phyloP scores from a whole-genome alignment of 2,329 filamentous ascomycete genomes.

The Trichoderma gracile region DNA sequence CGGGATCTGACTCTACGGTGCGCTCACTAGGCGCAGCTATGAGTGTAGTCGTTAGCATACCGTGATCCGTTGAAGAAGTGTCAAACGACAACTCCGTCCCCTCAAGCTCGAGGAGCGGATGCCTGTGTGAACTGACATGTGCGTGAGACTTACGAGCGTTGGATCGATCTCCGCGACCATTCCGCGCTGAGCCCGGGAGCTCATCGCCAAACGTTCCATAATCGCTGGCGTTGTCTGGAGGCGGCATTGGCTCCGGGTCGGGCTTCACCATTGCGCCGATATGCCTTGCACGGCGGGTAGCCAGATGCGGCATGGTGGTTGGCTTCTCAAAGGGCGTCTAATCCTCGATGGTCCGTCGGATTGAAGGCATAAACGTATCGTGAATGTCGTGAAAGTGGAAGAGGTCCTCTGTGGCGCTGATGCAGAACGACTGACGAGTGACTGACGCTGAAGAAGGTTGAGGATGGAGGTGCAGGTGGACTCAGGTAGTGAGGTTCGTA shows the following conservation, averaged over 20 bases:
- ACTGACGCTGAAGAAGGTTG: neutral
- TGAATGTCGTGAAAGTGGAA: neutral
- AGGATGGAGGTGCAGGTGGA: neutral
- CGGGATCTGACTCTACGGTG: conserved; percentile 38
- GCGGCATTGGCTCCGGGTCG: conserved; percentile 32
- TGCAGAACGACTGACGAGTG: no score
- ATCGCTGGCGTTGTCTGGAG: conserved; percentile 18
- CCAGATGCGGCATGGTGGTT: conserved; percentile 30
- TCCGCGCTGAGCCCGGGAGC: conserved; percentile 25
- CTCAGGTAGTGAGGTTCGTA: no score
- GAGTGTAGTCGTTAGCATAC: conserved; percentile 25
- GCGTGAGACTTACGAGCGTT: conserved; percentile 42
- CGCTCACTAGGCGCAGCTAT: conserved; percentile 43
- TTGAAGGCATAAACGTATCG: no score
- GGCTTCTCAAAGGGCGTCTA: conserved; percentile 1
- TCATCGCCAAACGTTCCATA: conserved; percentile 30
- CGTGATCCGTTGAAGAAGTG: no score
- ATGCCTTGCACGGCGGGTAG: conserved; percentile 28
- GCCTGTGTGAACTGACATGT: no score
- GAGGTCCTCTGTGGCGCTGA: neutral
- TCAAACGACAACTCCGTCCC: neutral
- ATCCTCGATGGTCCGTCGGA: neutral
- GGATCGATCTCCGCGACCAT: conserved; percentile 37
- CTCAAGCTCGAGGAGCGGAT: no score
- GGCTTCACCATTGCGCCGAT: conserved; percentile 30